Evolutionary conservation across 1,139 yeast genomes (phyloP), one percentile per base, ranked within the genome.

Genomic region (Debaryomyces subglobosus): DNA sequence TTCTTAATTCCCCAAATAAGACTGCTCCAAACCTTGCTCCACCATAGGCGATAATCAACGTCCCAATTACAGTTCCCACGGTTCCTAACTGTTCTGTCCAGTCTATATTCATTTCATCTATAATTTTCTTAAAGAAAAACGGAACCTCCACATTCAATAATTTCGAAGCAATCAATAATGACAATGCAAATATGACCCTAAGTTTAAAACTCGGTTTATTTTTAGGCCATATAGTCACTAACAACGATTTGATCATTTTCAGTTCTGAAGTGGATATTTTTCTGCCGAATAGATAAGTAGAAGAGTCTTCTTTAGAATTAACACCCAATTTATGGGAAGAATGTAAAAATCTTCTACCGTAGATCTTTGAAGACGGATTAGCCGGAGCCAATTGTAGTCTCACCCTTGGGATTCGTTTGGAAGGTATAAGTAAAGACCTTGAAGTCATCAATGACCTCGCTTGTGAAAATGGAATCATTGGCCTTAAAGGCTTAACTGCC

Each of bases 1-100:
- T 94, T 59, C 98, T 74, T 55, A 94, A 74, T 65, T 94, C 99
- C 25, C 98, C 99, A 69, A 94, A 89, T 13, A 94, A 69, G 2
- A 92, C 96, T 3, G 99, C 88, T 18, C 98, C 97, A 63, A 95
- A 91, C 52, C 99, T 74, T 1, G 98, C 96, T 15, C 89, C 84
- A 44, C 99, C 99, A 64, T 94, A 92, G 0, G 96, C 96, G 23
- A 94, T 60, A 29, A 94, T 84, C 48, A 92, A 78, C 2, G 92
- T 79, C 3, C 89, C 92, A 34, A 88, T 81, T 3, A 81, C 83
- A 4, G 86, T 77, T 5, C 82, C 74, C 0, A 82, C 73, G 0
- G 84, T 75, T 1, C 90, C 89, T 1, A 86, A 76, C 27, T 82
- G 78, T 7, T 72, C 67, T 3, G 81, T 71, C 96, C 97, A 89